These are phyloP conservation scores for Tardiomyces blankii DNA, from an alignment of 1,139 yeast genomes.

Conservation along the genomic window DNA sequence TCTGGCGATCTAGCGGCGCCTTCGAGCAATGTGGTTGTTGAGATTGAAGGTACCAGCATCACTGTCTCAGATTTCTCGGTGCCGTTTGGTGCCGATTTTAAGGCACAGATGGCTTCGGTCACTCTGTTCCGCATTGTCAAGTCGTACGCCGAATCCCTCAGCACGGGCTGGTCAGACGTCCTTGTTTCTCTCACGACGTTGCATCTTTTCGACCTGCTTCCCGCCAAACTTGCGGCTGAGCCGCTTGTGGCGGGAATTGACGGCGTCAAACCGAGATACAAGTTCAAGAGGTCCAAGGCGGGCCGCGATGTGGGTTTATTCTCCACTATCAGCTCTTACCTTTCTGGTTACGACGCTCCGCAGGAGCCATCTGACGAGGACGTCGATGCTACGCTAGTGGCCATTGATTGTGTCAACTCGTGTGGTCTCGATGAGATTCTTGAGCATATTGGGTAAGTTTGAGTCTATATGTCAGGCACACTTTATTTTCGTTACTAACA, in stretches of 20 bases:
- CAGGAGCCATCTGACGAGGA: conserved; percentile 91
- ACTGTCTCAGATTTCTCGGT: conserved; percentile 77
- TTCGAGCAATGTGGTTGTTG: conserved; percentile 29
- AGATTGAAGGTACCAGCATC: conserved; percentile 35
- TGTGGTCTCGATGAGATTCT: conserved; percentile 47
- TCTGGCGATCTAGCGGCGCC: conserved; percentile 31
- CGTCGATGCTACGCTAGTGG: conserved; percentile 71
- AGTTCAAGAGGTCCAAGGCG: conserved; percentile 49
- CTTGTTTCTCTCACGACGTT: conserved; percentile 51
- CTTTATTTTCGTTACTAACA: neutral
- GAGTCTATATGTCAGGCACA: too few relatives aligned
- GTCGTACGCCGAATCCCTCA: conserved; percentile 38
- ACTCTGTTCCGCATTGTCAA: conserved; percentile 70
- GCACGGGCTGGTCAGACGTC: conserved; percentile 47
- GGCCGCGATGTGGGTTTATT: conserved; percentile 65
- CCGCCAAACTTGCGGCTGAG: conserved; percentile 48
- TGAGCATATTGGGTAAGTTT: conserved; percentile 48
- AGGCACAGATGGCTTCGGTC: conserved; percentile 82
- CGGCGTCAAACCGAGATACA: conserved; percentile 52
- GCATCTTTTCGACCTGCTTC: conserved; percentile 64
- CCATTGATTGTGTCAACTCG: conserved; percentile 70
- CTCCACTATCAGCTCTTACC: conserved; percentile 82
- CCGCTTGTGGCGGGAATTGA: conserved; percentile 31
- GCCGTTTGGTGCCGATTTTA: conserved; percentile 79
- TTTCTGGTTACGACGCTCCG: conserved; percentile 82